Base-by-base conservation (phyloP, 1,139 yeast genomes). In the Spathaspora jeffriesii region DNA sequence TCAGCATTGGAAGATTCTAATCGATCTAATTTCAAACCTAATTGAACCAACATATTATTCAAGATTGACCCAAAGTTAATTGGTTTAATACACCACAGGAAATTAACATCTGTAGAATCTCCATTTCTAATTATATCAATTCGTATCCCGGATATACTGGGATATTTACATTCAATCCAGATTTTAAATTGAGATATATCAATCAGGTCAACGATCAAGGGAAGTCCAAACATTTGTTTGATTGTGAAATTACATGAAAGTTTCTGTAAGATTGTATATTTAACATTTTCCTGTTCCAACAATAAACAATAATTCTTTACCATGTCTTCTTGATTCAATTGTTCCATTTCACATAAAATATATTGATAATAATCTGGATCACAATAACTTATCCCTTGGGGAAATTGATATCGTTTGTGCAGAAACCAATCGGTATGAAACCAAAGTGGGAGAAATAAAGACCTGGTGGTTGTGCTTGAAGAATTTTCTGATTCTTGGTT, bases 391-490 rank as follows among this genome's bases (percentile, higher is more conserved):
- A 67, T 50, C 18, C 62, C 67, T 4, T 46, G 36, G 4, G 72
- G 70, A 45, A 63, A 69, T 3, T 50, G 43, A 43, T 59, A 60
- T 18, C 47, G 57, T 31, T 60, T 54, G 13, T 50, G 56, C 38
- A 42, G 50, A n/a, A 68, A 48, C 55, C 62, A 57, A 49, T 69
- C 64, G 42, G 54, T 23, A 47, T 68, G 62, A 41, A 68, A 21
- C 74, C 74, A 69, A 15, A 70, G 50, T 0, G 76, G 76, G 13
- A 69, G 62, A 63, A 42, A 55, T 28, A 68, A 54, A 20, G 52
- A 47, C 39, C 53, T 41, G 15, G 41, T 20, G 6, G 41, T 38
- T 11, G 30, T 38, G 11, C 17, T 18, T 10, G 22, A 10, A 34
- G 44, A 34, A 17, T 21, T 30, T 17, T 17, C 25, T 30, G 25